A percentile compares a stretch with the other conserved stretches of the same genome.
phyloP scores from a whole-genome alignment of 2,329 filamentous ascomycete species.

The Fusarium sp. region DNA sequence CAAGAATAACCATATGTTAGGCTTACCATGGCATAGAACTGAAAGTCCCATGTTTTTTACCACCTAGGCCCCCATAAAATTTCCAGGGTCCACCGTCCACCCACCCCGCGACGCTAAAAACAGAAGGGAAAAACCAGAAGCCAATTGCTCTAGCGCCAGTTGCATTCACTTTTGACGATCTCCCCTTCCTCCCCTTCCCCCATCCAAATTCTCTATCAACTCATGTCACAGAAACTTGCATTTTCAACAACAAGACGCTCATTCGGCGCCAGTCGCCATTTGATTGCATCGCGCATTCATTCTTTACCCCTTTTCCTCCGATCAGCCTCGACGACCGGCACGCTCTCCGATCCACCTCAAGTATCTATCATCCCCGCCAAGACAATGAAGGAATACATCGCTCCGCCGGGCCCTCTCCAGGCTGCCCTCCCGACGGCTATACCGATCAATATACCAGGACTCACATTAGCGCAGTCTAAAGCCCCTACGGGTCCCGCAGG shows the following conservation, averaged over 20 bases:
- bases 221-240: constrained; percentile 25
- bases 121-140: constrained; percentile 12
- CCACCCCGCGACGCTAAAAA: constrained; percentile 26
- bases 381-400: constrained; percentile 29
- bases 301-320: neutral
- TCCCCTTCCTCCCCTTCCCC: neutral
- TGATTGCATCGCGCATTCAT: neutral
- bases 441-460: constrained; percentile 35
- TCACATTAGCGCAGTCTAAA: constrained; percentile 30
- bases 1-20: too few species aligned
- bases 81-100: neutral
- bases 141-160: neutral
- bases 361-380: constrained; percentile 3
- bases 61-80: neutral
- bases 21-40: too few species aligned
- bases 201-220: neutral
- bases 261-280: neutral
- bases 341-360: too few species aligned
- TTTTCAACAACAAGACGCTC: constrained; percentile 11
- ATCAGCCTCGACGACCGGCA: neutral
- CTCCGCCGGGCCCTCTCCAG: neutral
- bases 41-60: too few species aligned
- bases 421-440: neutral
- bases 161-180: neutral
- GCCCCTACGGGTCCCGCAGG: neutral